Evolutionary conservation across 139 green algal species (phyloP), one percentile per base, ranked within the genome.

Genomic region (Mesotaenium endlicherianum): DNA sequence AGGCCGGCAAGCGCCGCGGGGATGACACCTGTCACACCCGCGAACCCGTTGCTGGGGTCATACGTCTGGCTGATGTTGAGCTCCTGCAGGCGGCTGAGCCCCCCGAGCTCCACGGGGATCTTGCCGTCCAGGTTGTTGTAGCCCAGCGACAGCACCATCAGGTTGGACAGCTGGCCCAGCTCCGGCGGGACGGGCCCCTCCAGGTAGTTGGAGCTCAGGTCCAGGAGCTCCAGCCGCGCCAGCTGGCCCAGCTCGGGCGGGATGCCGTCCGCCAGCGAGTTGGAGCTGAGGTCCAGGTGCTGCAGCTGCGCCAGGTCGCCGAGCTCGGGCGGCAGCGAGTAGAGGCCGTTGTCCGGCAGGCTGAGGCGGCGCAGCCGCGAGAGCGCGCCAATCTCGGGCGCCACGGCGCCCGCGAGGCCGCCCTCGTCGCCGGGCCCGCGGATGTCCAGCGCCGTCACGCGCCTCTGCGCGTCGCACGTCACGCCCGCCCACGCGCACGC

Each of bases 311-410:
- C 38, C 26, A 80, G 71, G 30, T 80, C 43, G 55, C 77, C 77
- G 42, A 84, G 77, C 55, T 57, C 55, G 3, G 77, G 39, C 38
- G 77, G 77, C 38, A 84, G 81, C 17, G 34, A 16, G 34, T 58
- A 30, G 20, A 84, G 39, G 16, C 20, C 53, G 58, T 84, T 84
- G 31, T 80, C 64, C 3, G 30, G 36, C 39, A 84, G 41, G 40
- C 42, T 40, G 1, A 82, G 75, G 39, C 3, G 44, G 70, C 34
- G 5, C 4, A 78, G 70, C 3, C 6, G 3, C n/a, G 44, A 14
- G 31, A 78, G 36, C 34, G n/a, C 5, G 41, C 70, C 70, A 14
- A 78, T 11, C 11, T 72, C 60, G 8, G 60, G 60, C 6, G 60
- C 60, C 20, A 72, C 43, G 6, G 8, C 6, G 8, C 60, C 60